phyloP scores from a whole-genome alignment of 78 protist species.

The Mastigamoeba balamuthi region DNA sequence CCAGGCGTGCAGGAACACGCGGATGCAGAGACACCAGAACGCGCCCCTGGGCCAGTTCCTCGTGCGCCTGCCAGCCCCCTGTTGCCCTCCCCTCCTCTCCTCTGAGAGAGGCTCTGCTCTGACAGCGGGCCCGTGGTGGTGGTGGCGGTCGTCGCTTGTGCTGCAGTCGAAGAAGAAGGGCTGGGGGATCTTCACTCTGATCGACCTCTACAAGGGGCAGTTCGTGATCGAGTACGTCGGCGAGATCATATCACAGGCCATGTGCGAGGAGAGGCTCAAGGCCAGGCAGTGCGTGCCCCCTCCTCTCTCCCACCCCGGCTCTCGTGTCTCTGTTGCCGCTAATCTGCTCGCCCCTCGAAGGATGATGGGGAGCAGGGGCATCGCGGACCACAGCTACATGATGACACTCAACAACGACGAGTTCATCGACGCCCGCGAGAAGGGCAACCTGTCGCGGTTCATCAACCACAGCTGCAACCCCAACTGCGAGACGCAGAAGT shows the following conservation, averaged over 20 bases:
- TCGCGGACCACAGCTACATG: slow-evolving; percentile 47
- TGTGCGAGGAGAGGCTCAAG: slow-evolving; percentile 14
- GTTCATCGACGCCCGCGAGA: slow-evolving; percentile 47
- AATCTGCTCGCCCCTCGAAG: neutral
- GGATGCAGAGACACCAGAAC: too few species aligned
- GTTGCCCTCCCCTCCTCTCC: too few species aligned
- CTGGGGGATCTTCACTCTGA: slow-evolving; percentile 39
- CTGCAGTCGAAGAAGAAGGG: slow-evolving; percentile 46
- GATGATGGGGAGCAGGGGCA: neutral
- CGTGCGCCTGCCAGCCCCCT: too few species aligned
- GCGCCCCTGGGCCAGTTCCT: too few species aligned
- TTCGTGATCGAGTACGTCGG: slow-evolving; percentile 68
- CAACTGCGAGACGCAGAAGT: slow-evolving; percentile 61
- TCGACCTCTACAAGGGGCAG: slow-evolving; percentile 5
- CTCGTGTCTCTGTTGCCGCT: neutral
- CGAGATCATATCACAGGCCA: slow-evolving; percentile 34
- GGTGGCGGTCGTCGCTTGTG: neutral
- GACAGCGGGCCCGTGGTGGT: neutral
- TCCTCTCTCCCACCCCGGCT: neutral
- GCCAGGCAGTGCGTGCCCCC: neutral
- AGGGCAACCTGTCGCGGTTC: slow-evolving; percentile 57
- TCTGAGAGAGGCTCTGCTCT: too few species aligned
- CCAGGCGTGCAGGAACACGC: too few species aligned
- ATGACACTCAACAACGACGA: slow-evolving; percentile 23
- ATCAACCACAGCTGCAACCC: slow-evolving; percentile 71